A percentile compares a stretch with the other conserved stretches of the same genome.
Conservation (phyloP, 78 protist species). For the Tieghemostelium lacteum region DNA sequence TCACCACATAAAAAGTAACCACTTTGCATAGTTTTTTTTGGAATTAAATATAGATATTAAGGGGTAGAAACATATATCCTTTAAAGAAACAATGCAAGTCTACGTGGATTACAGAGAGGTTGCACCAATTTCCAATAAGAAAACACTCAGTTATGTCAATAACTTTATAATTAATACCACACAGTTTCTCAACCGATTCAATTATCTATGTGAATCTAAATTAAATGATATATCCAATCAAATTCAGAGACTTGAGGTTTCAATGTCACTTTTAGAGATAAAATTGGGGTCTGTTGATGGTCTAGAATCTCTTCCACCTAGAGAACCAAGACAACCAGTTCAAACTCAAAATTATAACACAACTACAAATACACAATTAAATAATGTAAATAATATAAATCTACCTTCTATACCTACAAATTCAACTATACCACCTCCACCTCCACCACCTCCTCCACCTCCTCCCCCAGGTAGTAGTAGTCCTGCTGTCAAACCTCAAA, state of each 20-base stretch:
- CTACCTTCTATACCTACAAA: not conserved
- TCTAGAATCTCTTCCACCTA: constrained; percentile 38
- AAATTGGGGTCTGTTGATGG: constrained; percentile 77
- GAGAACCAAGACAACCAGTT: not conserved
- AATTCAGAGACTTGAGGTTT: constrained; percentile 52
- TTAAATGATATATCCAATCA: constrained; percentile 54
- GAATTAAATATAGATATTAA: not conserved
- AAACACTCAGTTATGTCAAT: constrained; percentile 75
- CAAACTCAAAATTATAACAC: not conserved
- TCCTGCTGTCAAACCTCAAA: constrained; percentile 29
- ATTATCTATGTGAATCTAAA: constrained; percentile 73
- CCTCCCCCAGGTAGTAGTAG: constrained; percentile 30
- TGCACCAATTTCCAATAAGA: constrained; percentile 33
- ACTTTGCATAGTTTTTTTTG: too few relatives aligned
- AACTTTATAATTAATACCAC: constrained; percentile 81
- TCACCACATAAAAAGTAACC: not conserved
- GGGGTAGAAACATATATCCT: not conserved
- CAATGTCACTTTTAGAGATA: constrained; percentile 74
- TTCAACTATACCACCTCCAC: constrained; percentile 68
- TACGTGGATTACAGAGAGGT: constrained; percentile 73
- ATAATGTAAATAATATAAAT: not conserved
- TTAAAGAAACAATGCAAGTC: constrained; percentile 62
- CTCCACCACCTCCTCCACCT: constrained; percentile 47
- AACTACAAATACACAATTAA: not conserved
- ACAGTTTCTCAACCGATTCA: constrained; percentile 78